Evolutionary conservation across 2,329 filamentous ascomycete genomes (phyloP), one percentile per base, ranked within the genome.

Genomic region (Aspergillus sojae): DNA sequence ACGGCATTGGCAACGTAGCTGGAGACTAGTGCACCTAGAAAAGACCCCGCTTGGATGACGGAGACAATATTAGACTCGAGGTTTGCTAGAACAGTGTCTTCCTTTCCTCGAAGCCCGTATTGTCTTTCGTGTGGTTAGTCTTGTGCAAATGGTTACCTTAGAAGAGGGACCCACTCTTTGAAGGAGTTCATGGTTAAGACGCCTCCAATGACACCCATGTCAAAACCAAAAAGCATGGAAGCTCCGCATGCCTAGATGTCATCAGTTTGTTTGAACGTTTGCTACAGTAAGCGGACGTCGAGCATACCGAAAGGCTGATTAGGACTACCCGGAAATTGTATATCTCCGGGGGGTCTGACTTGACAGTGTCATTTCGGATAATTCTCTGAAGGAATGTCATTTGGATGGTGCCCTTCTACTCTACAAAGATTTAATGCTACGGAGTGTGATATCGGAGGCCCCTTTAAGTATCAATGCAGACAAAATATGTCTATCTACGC

Each of bases 401-500:
- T 28, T 46, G 43, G 5, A 46, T 2, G 12, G 21, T 23, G 4
- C 2, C 2, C n/a, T 26, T 46, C 43, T 21, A 23, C 3, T 10
- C 2, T 41, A 41, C 21, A 10, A 5, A 36, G 14, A 5, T 23
- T 4, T 14, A 46, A 21, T 7, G 2, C 43, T 46, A 23, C 21
- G 23, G 0, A 12, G 2, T 14, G 0, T 21, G 11, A 3, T 5
- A 0, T 6, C 1, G 43, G 10, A 23, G 21, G 4, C 4, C 21
- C 21, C 14, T 46, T 46, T 46, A 46, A 46, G 12, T 21, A 23
- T 21, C 43, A 12, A 26, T 23, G 21, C 11, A 46, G 11, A 2
- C 14, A 2, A 21, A 0, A 9, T 46, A 1, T 46, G 10, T 23
- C 10, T 6, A 46, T 46, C 39, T 46, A 46, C 14, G 28, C 48